Evolutionary conservation across 2,329 filamentous ascomycete genomes (phyloP).

Genomic region (Cercospora sp.): DNA sequence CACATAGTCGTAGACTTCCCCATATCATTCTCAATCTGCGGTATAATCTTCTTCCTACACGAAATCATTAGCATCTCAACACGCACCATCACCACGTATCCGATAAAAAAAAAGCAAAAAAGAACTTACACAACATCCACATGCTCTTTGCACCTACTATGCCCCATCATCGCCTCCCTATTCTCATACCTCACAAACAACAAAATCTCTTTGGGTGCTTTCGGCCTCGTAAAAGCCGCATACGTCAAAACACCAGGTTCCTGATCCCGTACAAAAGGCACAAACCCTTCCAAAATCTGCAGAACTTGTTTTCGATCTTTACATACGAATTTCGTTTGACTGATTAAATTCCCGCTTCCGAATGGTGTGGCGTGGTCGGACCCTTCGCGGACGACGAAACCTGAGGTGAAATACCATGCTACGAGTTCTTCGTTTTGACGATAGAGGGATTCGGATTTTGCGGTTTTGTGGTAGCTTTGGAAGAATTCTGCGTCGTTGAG

Average conservation of each 20-base stretch:
- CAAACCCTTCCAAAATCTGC: conserved; percentile 8
- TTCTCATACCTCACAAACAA: conserved; percentile 31
- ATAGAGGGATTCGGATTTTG: conserved; percentile 27
- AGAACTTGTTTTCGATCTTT: conserved; percentile 10
- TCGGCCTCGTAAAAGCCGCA: conserved; percentile 31
- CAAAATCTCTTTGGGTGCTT: conserved; percentile 30
- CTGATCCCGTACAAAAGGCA: conserved; percentile 21
- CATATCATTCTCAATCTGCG: conserved; percentile 21
- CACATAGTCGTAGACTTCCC: conserved; percentile 29
- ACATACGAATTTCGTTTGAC: conserved; percentile 25
- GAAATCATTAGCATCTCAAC: not conserved
- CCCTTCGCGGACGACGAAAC: conserved; percentile 27
- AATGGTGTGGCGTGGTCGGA: conserved; percentile 10
- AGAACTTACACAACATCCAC: conserved; percentile 27
- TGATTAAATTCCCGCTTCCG: conserved; percentile 21
- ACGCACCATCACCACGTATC: not conserved
- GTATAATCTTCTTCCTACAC: conserved; percentile 26
- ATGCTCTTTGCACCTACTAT: conserved; percentile 30
- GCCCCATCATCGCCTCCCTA: conserved; percentile 20
- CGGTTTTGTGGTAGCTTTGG: conserved; percentile 30
- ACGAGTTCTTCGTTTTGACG: conserved; percentile 27
- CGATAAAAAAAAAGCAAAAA: too few species aligned
- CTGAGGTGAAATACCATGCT: conserved; percentile 30
- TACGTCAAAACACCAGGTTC: conserved; percentile 33
- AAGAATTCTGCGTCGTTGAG: conserved; percentile 33